Evolutionary conservation across 2,329 filamentous ascomycete species (phyloP).

Genomic region (Hypoxylon sp.): DNA sequence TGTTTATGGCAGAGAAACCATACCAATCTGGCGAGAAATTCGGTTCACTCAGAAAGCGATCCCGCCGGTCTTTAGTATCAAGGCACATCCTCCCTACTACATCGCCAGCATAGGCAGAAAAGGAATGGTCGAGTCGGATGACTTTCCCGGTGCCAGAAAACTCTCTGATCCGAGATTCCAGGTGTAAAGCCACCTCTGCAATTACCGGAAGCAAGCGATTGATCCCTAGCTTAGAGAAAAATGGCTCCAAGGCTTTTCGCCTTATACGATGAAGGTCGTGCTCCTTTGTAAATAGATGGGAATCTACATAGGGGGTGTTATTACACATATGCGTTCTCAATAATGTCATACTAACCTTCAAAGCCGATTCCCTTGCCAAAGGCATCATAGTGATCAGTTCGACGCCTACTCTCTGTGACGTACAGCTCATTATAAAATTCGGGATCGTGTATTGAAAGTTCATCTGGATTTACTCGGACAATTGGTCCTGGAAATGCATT

Average conservation of each 20-base stretch:
- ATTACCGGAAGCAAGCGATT: conserved; percentile 36
- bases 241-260: conserved; percentile 41
- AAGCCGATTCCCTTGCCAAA: conserved; percentile 43
- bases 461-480: conserved; percentile 50
- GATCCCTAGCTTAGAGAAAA: conserved; percentile 38
- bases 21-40: conserved; percentile 49
- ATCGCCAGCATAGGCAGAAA: conserved; percentile 41
- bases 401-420: conserved; percentile 35
- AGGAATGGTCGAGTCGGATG: conserved; percentile 41
- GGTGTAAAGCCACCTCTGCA: conserved; percentile 35
- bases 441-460: conserved; percentile 48
- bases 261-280: conserved; percentile 43
- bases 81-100: conserved; percentile 43
- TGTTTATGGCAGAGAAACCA: background rate
- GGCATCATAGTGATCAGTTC: conserved; percentile 40
- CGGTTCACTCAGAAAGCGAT: conserved; percentile 43
- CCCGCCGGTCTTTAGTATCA: conserved; percentile 31
- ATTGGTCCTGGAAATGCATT: conserved; percentile 38
- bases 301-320: conserved; percentile 24
- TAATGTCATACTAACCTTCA: conserved; percentile 34
- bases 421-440: conserved; percentile 44
- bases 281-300: conserved; percentile 39
- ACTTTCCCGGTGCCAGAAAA: conserved; percentile 32
- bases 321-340: background rate
- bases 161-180: conserved; percentile 38